Percentiles rank a stretch among this genome's conserved stretches.
Conservation (phyloP, 2,329 filamentous ascomycete species). For the Coniochaeta ligniaria region DNA sequence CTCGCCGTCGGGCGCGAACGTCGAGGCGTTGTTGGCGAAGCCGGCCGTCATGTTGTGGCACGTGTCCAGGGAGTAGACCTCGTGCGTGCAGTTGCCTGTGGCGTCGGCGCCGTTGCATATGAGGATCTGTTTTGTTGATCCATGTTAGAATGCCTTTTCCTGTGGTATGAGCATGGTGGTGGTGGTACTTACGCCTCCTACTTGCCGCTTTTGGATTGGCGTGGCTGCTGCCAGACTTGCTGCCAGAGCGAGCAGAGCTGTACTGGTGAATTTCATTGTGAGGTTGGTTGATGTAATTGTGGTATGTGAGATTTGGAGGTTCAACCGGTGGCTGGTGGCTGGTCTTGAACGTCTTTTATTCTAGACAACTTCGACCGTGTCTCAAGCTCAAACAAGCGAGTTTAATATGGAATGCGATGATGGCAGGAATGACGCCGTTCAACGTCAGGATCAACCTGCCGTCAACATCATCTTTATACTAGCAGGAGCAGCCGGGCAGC, state of each 20-base stretch:
- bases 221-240: conserved; percentile 6
- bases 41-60: conserved; percentile 37
- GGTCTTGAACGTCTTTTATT: neutral
- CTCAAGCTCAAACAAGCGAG: neutral
- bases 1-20: conserved; percentile 44
- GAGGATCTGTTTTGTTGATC: conserved; percentile 30
- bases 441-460: neutral
- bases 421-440: neutral
- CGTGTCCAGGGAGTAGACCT: conserved; percentile 31
- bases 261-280: neutral
- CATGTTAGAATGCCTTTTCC: neutral
- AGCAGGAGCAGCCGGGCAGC: too few relatives aligned
- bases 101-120: conserved; percentile 43
- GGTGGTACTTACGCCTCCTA: conserved; percentile 37
- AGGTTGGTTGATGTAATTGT: neutral
- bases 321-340: neutral
- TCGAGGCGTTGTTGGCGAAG: conserved; percentile 34
- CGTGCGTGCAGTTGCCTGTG: conserved; percentile 37
- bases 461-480: neutral
- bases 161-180: neutral
- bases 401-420: neutral
- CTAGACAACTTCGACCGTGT: neutral
- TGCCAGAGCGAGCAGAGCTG: neutral
- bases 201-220: conserved; percentile 30
- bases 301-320: neutral